Evolutionary conservation across 2,329 filamentous ascomycete genomes (phyloP).

Genomic region (Apiospora kogelbergensis): DNA sequence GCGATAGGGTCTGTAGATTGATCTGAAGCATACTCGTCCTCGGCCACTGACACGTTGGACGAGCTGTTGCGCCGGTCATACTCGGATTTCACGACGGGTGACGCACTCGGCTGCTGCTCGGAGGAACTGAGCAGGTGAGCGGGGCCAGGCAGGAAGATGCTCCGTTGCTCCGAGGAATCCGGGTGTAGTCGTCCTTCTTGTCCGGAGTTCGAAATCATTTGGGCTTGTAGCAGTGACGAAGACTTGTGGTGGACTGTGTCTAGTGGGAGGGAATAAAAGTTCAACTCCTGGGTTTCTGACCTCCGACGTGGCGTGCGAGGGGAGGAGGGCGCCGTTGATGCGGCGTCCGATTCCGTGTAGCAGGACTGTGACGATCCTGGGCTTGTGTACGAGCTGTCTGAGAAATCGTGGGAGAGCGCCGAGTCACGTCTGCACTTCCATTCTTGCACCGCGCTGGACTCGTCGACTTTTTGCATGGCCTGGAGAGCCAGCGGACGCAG

Average conservation of each 20-base stretch:
- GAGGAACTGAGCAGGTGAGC: background rate
- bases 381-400: constrained; percentile 19
- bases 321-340: constrained; percentile 19
- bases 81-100: background rate
- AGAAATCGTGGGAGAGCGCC: background rate
- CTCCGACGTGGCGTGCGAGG: constrained; percentile 18
- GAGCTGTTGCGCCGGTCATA: background rate
- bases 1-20: background rate
- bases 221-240: background rate
- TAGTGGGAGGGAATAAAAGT: background rate
- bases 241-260: background rate
- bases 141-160: background rate
- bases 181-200: background rate
- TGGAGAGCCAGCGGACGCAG: constrained; percentile 3
- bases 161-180: background rate
- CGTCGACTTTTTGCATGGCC: background rate
- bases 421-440: background rate
- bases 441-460: background rate
- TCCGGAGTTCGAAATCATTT: background rate
- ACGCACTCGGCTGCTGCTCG: background rate
- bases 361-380: constrained; percentile 21
- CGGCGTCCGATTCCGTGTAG: constrained; percentile 16
- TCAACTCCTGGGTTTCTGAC: constrained; percentile 14
- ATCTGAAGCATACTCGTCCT: background rate
- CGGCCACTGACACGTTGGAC: background rate